A percentile compares a stretch with the other conserved stretches of the same genome.
phyloP scores from a whole-genome alignment of 345 rosid genomes.

The Hevea brasiliensis region DNA sequence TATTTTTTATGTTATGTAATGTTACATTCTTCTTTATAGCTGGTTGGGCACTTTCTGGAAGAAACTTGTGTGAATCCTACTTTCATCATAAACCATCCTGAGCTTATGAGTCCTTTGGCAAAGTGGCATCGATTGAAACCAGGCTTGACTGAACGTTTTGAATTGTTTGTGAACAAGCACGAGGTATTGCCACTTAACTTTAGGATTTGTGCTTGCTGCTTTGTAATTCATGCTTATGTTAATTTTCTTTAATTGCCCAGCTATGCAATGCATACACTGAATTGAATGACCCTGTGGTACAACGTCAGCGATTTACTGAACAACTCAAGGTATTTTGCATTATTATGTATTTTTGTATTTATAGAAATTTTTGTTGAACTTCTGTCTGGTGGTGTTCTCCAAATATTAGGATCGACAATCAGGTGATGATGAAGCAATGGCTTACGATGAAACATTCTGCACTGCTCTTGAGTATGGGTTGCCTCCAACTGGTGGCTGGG shows the following conservation, averaged over 20 bases:
- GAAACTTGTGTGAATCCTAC: conserved; percentile 89
- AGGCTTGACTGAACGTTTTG: conserved; percentile 89
- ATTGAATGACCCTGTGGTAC: conserved; percentile 93
- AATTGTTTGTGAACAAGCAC: conserved; percentile 84
- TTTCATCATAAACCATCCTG: conserved; percentile 89
- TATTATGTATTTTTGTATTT: not conserved
- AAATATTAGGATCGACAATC: conserved; percentile 71
- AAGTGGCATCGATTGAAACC: conserved; percentile 77
- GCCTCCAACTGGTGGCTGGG: conserved; percentile 99
- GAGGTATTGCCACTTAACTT: conserved; percentile 48
- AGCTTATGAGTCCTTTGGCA: conserved; percentile 88
- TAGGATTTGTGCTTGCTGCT: not conserved
- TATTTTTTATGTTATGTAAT: no score
- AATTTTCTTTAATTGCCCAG: conserved; percentile 34
- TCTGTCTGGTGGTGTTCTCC: not conserved
- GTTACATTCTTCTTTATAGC: conserved; percentile 44
- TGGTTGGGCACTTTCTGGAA: conserved; percentile 94
- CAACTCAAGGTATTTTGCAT: conserved; percentile 74
- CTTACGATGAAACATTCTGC: conserved; percentile 89
- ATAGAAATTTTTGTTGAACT: not conserved
- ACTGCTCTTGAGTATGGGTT: conserved; percentile 81
- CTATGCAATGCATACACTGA: conserved; percentile 96
- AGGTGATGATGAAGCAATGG: conserved; percentile 99
- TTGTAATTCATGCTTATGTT: not conserved
- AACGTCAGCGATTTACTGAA: conserved; percentile 87